Conservation (phyloP, 192 early-diverging fungal species). For the Mortierella antarctica region DNA sequence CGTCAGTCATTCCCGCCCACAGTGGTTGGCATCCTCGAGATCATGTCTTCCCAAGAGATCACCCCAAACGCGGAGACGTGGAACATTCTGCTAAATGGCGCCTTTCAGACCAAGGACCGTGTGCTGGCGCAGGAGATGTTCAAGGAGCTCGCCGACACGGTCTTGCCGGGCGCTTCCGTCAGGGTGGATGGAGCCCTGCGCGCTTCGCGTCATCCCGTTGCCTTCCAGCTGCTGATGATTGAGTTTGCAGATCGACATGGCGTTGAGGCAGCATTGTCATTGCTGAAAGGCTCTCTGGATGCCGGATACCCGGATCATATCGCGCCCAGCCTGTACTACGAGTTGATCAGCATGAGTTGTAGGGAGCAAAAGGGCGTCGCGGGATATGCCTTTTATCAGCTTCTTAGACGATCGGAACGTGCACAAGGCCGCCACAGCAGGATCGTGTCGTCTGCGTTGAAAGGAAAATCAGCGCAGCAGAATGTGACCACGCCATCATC, state of each 20-base stretch:
- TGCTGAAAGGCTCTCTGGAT: constrained; percentile 23
- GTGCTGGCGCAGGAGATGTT: constrained; percentile 20
- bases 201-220: constrained; percentile 25
- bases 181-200: constrained; percentile 19
- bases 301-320: constrained; percentile 16
- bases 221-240: constrained; percentile 25
- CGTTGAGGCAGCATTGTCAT: constrained; percentile 5
- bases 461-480: neutral
- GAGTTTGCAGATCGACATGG: constrained; percentile 31
- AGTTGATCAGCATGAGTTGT: constrained; percentile 14
- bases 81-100: constrained; percentile 30
- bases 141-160: constrained; percentile 17
- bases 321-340: constrained; percentile 14
- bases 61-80: constrained; percentile 36
- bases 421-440: neutral
- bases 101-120: constrained; percentile 12
- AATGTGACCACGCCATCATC: neutral
- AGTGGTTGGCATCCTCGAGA: constrained; percentile 32
- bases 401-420: constrained; percentile 10
- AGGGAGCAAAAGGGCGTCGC: constrained; percentile 14
- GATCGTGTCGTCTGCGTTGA: neutral
- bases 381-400: constrained; percentile 13
- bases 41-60: constrained; percentile 27
- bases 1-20: constrained; percentile 19
- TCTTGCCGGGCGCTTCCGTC: constrained; percentile 9